Evolutionary conservation across 352 stramenopile species (phyloP), one percentile per base, ranked within the genome.

Genomic region (Globisporangium perplexum): DNA sequence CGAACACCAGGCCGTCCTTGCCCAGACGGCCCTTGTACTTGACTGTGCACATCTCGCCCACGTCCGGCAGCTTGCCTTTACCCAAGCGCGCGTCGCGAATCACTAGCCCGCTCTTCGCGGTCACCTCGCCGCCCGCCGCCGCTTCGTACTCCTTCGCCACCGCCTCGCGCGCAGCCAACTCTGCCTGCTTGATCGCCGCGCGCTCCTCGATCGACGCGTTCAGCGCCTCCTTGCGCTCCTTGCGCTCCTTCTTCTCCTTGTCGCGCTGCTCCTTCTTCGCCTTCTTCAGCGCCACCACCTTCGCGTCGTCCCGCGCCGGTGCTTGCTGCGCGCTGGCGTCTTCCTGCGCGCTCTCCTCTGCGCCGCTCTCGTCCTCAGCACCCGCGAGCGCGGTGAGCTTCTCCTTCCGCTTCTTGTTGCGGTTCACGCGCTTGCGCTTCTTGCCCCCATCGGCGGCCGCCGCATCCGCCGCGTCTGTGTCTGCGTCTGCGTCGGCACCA

Each of bases 41-140:
- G 59, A 89, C 78, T 3, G 81, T 91, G 24, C 88, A 58, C 77
- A 87, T 86, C 59, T 91, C 73, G 18, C 81, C 81, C 22, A 62
- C 23, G 12, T 63, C 36, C 7, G 76, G 66, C 23, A 89, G 47
- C 47, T 72, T 73, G 15, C 81, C 77, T 18, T 83, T 57, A 31
- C 81, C 81, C 10, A 86, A 51, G 11, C 69, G 66, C 17, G 77
- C 53, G 51, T 91, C 81, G 24, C 74, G 76, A 26, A 89, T 54
- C 17, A 73, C 59, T 7, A 91, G 53, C 2, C 75, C 74, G 31
- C 76, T 89, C 51, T 75, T 62, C 18, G 81, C 76, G 0, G 61
- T 74, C 28, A 89, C 75, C 60, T 89, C 78, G 12, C 55, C 66
- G 35, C 81, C 81, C 1, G 71, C 30, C 14, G 65, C 62, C 23